Conservation (phyloP, 331 rosid species). For the Telfairia occidentalis region DNA sequence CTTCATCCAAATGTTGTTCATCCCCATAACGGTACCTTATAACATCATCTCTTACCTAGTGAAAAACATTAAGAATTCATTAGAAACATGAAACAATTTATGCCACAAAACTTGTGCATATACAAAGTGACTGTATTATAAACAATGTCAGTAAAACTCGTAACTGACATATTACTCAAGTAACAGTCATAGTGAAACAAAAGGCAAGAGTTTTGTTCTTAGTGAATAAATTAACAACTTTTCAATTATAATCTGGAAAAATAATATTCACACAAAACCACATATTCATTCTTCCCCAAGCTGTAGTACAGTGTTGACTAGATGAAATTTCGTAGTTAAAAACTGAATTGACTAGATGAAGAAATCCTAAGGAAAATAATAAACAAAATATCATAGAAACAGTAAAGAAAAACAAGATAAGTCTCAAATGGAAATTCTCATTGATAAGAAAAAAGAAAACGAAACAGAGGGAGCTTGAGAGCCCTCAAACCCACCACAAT, state of each 20-base stretch:
- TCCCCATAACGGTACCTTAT: constrained; percentile 89
- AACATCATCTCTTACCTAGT: constrained; percentile 79
- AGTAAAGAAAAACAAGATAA: neutral
- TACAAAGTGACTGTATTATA: neutral
- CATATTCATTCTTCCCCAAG: neutral
- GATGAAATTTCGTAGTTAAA: neutral
- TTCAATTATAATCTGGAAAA: neutral
- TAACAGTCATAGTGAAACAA: neutral
- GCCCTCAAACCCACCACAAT: neutral
- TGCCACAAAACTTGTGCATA: neutral
- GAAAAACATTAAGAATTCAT: neutral
- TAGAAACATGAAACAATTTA: neutral
- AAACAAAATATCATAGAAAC: neutral
- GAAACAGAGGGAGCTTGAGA: neutral
- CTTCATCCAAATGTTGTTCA: constrained; percentile 97
- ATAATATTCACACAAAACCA: neutral
- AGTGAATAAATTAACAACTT: neutral
- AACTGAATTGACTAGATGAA: constrained; percentile 1
- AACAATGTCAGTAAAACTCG: neutral
- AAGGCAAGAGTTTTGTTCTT: neutral
- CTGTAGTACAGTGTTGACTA: neutral
- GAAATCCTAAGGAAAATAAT: neutral
- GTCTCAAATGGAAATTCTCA: neutral
- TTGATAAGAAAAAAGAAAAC: neutral
- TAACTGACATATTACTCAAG: neutral